Conservation (phyloP, 768 basidiomycete species). For the Tulasnella sp. region DNA sequence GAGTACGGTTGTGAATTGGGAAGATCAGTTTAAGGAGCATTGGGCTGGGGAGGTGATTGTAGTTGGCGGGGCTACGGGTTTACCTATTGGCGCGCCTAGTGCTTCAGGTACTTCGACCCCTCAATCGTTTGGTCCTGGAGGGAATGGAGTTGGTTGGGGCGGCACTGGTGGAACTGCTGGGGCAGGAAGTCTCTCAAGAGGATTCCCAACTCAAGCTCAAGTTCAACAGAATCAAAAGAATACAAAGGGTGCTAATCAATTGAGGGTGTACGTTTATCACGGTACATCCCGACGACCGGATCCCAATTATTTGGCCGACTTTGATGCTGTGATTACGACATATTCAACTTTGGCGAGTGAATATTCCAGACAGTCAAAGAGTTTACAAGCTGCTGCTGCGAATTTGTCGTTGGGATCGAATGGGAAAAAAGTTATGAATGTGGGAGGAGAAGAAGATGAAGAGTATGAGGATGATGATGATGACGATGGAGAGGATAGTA, state of each 20-base stretch:
- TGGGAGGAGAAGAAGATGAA: constrained; percentile 17
- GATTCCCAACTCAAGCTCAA: constrained; percentile 9
- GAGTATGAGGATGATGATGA: constrained; percentile 46
- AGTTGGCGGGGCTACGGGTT: constrained; percentile 49
- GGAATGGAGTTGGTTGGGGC: too few relatives aligned
- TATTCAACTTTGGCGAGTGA: constrained; percentile 93
- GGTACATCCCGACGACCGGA: constrained; percentile 80
- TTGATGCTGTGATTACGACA: constrained; percentile 95
- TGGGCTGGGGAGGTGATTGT: constrained; percentile 83
- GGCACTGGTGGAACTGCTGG: constrained; percentile 6
- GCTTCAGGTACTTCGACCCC: constrained; percentile 19
- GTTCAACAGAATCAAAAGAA: constrained; percentile 20
- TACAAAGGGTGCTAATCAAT: constrained; percentile 35
- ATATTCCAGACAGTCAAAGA: constrained; percentile 76
- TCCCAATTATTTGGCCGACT: constrained; percentile 75
- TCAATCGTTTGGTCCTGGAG: background rate
- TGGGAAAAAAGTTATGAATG: background rate
- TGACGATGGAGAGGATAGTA: constrained; percentile 37
- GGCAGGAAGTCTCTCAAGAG: constrained; percentile 1
- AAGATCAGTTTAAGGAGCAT: constrained; percentile 95
- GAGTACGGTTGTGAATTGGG: constrained; percentile 96
- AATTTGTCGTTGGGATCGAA: constrained; percentile 30
- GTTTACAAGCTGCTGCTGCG: constrained; percentile 41
- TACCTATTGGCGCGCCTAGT: constrained; percentile 25
- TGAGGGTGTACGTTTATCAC: constrained; percentile 93